phyloP scores from a whole-genome alignment of 352 stramenopile genomes.

The Pythium scleroteichum region DNA sequence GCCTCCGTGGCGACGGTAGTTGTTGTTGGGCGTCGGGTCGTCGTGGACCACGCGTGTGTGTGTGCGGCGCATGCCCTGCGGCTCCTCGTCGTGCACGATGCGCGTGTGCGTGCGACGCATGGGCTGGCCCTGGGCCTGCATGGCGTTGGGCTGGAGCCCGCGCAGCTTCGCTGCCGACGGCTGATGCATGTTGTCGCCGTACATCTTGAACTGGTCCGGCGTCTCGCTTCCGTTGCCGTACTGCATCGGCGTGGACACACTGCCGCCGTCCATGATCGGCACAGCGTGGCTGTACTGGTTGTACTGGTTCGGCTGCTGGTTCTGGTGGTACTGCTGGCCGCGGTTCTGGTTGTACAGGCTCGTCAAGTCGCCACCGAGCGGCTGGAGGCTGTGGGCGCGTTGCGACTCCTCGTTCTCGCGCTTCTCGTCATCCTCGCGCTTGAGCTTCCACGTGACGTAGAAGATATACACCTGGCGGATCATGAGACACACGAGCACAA shows the following conservation, averaged over 20 bases:
- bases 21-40: slow-evolving; percentile 24
- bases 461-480: slow-evolving; percentile 87
- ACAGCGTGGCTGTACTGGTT: slow-evolving; percentile 16
- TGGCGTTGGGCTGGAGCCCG: slow-evolving; percentile 17
- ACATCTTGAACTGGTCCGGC: slow-evolving; percentile 17
- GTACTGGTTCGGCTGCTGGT: slow-evolving; percentile 22
- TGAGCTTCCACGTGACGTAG: slow-evolving; percentile 85
- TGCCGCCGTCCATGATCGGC: slow-evolving; percentile 25
- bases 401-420: slow-evolving; percentile 23
- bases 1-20: slow-evolving; percentile 23
- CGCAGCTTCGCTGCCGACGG: slow-evolving; percentile 10
- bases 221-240: slow-evolving; percentile 9
- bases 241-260: slow-evolving; percentile 26
- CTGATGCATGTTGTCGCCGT: slow-evolving; percentile 1
- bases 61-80: no score
- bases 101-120: slow-evolving; percentile 29
- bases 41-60: slow-evolving; percentile 14
- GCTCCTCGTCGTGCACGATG: slow-evolving; percentile 21
- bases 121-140: slow-evolving; percentile 15
- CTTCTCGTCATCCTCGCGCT: slow-evolving; percentile 28
- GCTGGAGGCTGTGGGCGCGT: slow-evolving; percentile 20
- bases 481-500: slow-evolving; percentile 81
- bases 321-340: slow-evolving; percentile 13
- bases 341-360: slow-evolving; percentile 21
- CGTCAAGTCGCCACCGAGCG: slow-evolving; percentile 22